Evolutionary conservation across 257 asterid genomes (phyloP).

Genomic region (Thymus quinquecostatus): DNA sequence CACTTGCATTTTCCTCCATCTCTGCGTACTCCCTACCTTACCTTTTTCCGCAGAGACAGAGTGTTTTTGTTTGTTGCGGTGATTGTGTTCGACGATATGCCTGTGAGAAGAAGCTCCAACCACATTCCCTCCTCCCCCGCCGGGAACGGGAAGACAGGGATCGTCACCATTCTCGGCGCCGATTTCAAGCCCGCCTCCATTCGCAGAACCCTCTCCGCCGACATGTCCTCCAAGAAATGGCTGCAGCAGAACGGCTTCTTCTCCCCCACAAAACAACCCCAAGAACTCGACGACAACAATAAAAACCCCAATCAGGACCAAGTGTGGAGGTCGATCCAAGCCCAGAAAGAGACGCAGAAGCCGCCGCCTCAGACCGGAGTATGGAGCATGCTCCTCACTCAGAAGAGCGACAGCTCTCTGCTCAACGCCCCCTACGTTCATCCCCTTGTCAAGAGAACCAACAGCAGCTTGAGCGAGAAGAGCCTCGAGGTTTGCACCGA

Average conservation of each 20-base stretch:
- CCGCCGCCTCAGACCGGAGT: conserved; percentile 19
- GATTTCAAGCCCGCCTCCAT: conserved; percentile 48
- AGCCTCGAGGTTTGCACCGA: conserved; percentile 88
- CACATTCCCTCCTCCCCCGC: too few relatives aligned
- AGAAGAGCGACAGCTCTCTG: conserved; percentile 38
- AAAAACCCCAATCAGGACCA: conserved; percentile 44
- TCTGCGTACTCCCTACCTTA: not conserved
- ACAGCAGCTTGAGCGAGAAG: conserved; percentile 54
- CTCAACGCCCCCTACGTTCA: conserved; percentile 58
- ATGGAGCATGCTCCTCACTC: conserved; percentile 55
- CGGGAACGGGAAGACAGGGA: conserved; percentile 41
- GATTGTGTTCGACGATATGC: conserved; percentile 30
- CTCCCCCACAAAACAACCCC: conserved; percentile 38
- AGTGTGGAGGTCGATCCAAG: conserved; percentile 59
- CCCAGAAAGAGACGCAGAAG: conserved; percentile 18
- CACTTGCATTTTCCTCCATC: not conserved
- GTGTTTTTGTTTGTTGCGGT: not conserved
- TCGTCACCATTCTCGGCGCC: conserved; percentile 72
- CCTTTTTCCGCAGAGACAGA: conserved; percentile 34
- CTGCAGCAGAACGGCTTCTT: conserved; percentile 45
- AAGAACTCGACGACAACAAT: conserved; percentile 18
- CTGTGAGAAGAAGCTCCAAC: conserved; percentile 27
- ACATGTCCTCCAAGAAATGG: conserved; percentile 67
- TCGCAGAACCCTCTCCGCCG: conserved; percentile 67
- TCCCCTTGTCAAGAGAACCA: conserved; percentile 57